Percentiles rank a stretch among this genome's conserved stretches.
Evolutionary conservation across 1,284 basidiomycete genomes (phyloP).

Genomic region (Ustilago xerochloae): DNA sequence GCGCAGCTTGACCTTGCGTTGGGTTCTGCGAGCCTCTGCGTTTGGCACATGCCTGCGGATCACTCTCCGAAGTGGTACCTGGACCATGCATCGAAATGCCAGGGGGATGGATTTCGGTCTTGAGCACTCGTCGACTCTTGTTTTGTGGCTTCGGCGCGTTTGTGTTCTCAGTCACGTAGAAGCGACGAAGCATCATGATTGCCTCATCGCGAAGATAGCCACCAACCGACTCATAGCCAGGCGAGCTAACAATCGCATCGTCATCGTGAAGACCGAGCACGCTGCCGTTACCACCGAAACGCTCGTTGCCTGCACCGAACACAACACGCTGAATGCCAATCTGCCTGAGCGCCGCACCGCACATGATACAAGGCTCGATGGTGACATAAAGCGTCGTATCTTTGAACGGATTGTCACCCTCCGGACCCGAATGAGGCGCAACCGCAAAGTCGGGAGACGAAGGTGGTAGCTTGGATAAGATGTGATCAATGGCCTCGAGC

Average conservation of each 20-base stretch:
- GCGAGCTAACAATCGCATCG: conserved; percentile 69
- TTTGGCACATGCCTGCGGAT: background rate
- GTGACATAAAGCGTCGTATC: conserved; percentile 94
- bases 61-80: conserved; percentile 67
- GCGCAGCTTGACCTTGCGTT: conserved; percentile 42
- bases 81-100: conserved; percentile 67
- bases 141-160: conserved; percentile 72
- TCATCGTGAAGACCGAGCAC: conserved; percentile 82
- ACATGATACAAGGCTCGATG: conserved; percentile 99
- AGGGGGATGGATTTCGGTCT: conserved; percentile 65
- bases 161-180: conserved; percentile 93
- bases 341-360: conserved; percentile 91
- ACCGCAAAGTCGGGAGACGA: conserved; percentile 59
- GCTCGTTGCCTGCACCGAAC: conserved; percentile 94
- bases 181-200: conserved; percentile 91
- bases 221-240: conserved; percentile 80
- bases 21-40: conserved; percentile 38
- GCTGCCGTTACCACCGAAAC: conserved; percentile 97
- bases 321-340: conserved; percentile 89
- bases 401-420: conserved; percentile 72
- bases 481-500: conserved; percentile 92
- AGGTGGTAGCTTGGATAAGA: conserved; percentile 73
- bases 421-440: conserved; percentile 48
- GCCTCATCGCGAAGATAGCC: conserved; percentile 91
- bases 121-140: conserved; percentile 63